phyloP scores from a whole-genome alignment of 2,329 filamentous ascomycete species.

The Anthostomella pinea region DNA sequence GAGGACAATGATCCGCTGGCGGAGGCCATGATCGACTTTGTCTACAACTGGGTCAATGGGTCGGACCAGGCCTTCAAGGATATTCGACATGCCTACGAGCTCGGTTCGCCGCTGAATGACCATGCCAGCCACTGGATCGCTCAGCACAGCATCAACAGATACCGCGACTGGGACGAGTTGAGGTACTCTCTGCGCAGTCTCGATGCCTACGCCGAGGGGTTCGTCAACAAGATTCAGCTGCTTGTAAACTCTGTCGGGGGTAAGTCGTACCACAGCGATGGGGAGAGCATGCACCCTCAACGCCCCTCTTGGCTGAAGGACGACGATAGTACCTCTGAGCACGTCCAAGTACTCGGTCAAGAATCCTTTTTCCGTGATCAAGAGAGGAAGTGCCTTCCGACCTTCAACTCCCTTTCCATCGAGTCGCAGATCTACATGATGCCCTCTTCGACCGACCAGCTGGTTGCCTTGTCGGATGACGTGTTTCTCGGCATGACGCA shows the following conservation, averaged over 20 bases:
- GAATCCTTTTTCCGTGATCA: constrained; percentile 41
- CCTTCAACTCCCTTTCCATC: constrained; percentile 42
- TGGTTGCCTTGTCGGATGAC: constrained; percentile 43
- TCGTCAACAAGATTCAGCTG: constrained; percentile 42
- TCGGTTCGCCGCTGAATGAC: constrained; percentile 40
- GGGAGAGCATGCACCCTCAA: constrained; percentile 29
- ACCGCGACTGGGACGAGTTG: constrained; percentile 45
- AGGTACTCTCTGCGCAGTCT: constrained; percentile 42
- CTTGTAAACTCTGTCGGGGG: constrained; percentile 39
- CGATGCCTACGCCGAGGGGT: constrained; percentile 37
- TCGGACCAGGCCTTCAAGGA: constrained; percentile 36
- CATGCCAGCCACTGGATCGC: constrained; percentile 38
- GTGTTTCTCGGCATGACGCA: constrained; percentile 42
- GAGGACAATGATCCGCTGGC: constrained; percentile 29
- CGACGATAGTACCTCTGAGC: constrained; percentile 27
- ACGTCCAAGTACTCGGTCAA: constrained; percentile 38
- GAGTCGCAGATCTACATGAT: constrained; percentile 43
- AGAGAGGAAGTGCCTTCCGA: constrained; percentile 38
- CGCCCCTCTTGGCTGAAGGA: constrained; percentile 37
- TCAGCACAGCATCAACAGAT: constrained; percentile 40
- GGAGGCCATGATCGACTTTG: constrained; percentile 42
- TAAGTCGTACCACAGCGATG: constrained; percentile 21
- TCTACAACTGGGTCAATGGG: constrained; percentile 45
- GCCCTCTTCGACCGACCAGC: constrained; percentile 37
- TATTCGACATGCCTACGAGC: constrained; percentile 37